Evolutionary conservation across 2,329 filamentous ascomycete genomes (phyloP), one percentile per base, ranked within the genome.

Genomic region (Cercospora citrullina): DNA sequence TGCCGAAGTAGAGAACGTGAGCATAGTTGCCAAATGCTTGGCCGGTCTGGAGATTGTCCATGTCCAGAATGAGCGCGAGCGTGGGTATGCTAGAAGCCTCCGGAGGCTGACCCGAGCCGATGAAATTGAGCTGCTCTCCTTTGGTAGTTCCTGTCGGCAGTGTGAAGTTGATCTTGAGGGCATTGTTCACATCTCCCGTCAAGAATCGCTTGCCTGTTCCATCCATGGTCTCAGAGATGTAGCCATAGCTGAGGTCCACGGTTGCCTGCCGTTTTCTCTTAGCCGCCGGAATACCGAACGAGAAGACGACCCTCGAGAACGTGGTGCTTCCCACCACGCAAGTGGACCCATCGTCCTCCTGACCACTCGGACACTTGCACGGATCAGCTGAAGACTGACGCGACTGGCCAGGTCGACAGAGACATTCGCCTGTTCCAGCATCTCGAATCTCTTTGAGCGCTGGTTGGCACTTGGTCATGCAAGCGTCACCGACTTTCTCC

Each of bases 191-290:
- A 23, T 60, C 58, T 4, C 21, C 21, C 9, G 58, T 60, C 30
- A 60, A 14, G 58, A 33, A 36, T 2, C 58, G 58, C 31, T 60
- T 33, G 14, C 58, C 58, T 23, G 58, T 39, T 21, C 12, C 31
- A 21, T 33, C 28, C 14, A 60, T 23, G 31, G 21, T 33, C 28
- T 33, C 30, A 1, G 58, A 60, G 5, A 60, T 18, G 31, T 60
- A 60, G 58, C 58, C 58, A 23, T 60, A 60, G 28, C 58, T 33
- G 18, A 60, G 31, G 18, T 60, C 58, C 18, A 60, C 58, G 58
- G 18, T 33, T n/a, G 58, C 5, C n/a, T 60, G 58, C 31, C 58
- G 23, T 10, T 60, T 60, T 9, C 31, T 33, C 58, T 8, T n/a
- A 33, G 28, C 1, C 6, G 26, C 1, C 5, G 16, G 31, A 14